Conservation (phyloP, 1,139 yeast genomes). For the Casaregolazyma suthepensis region DNA sequence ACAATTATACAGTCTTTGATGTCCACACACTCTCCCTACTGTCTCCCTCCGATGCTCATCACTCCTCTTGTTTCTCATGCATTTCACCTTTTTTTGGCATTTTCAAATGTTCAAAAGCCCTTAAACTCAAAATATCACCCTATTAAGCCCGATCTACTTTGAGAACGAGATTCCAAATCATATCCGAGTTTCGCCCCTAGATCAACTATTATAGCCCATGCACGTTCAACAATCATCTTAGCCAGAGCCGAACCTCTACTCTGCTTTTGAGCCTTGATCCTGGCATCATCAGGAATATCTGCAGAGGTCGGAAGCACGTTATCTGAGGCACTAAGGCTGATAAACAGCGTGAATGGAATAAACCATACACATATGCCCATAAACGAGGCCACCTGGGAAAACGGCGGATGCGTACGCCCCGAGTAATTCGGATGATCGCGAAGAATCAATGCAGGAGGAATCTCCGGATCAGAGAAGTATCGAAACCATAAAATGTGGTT, state of each 20-base stretch:
- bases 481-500: constrained; percentile 91
- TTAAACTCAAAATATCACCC: not conserved
- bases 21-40: not conserved
- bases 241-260: constrained; percentile 50
- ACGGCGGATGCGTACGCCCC: constrained; percentile 66
- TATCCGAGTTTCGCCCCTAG: constrained; percentile 52
- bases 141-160: not conserved
- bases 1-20: not conserved
- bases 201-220: constrained; percentile 47
- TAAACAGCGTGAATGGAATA: constrained; percentile 87
- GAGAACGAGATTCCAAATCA: constrained; percentile 32
- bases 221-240: constrained; percentile 53
- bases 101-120: not conserved
- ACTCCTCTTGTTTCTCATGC: not conserved
- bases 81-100: not conserved
- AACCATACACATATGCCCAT: constrained; percentile 94
- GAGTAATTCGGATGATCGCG: constrained; percentile 29
- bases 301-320: constrained; percentile 60
- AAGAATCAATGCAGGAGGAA: constrained; percentile 38
- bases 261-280: constrained; percentile 28
- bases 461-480: constrained; percentile 66
- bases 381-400: constrained; percentile 86
- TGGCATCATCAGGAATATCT: constrained; percentile 26
- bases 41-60: not conserved
- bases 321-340: constrained; percentile 88